Evolutionary conservation across 2,329 filamentous ascomycete species (phyloP).

Genomic region (Scytalidium lignicola): DNA sequence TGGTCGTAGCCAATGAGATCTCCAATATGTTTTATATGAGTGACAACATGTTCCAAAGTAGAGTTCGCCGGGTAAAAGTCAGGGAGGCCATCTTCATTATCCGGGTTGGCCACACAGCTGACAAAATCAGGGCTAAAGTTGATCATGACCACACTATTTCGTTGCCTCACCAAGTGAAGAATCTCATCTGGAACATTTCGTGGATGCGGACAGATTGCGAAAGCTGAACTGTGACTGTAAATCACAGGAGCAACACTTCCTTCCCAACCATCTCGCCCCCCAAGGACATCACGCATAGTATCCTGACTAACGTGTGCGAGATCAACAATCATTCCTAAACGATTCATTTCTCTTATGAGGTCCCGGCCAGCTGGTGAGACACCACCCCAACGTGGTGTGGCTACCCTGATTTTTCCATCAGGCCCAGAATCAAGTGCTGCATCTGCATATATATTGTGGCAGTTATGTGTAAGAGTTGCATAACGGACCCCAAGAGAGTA

Average conservation of each 20-base stretch:
- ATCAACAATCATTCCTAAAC: constrained; percentile 91
- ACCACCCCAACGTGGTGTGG: constrained; percentile 61
- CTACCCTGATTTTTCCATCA: constrained; percentile 18
- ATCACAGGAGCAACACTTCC: constrained; percentile 79
- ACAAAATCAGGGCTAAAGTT: constrained; percentile 84
- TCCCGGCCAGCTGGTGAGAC: constrained; percentile 64
- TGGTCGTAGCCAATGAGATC: constrained; percentile 79
- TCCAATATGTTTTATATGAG: constrained; percentile 80
- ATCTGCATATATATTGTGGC: constrained; percentile 85
- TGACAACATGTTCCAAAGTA: constrained; percentile 71
- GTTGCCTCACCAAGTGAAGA: constrained; percentile 67
- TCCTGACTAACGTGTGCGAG: constrained; percentile 73
- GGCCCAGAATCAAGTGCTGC: constrained; percentile 63
- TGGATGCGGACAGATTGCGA: constrained; percentile 77
- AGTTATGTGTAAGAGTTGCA: constrained; percentile 87
- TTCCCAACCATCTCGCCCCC: constrained; percentile 54
- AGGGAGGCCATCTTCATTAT: constrained; percentile 59
- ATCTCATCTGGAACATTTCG: constrained; percentile 87
- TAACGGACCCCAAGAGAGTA: constrained; percentile 79
- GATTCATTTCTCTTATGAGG: constrained; percentile 85
- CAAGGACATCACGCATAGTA: constrained; percentile 81
- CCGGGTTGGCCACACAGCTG: constrained; percentile 54
- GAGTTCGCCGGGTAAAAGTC: constrained; percentile 61
- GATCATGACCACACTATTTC: constrained; percentile 79
- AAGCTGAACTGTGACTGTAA: constrained; percentile 82